Percentiles rank a stretch among this genome's conserved stretches.
phyloP scores from a whole-genome alignment of 495 filamentous ascomycete genomes.

The Mytilinidion resinicola region DNA sequence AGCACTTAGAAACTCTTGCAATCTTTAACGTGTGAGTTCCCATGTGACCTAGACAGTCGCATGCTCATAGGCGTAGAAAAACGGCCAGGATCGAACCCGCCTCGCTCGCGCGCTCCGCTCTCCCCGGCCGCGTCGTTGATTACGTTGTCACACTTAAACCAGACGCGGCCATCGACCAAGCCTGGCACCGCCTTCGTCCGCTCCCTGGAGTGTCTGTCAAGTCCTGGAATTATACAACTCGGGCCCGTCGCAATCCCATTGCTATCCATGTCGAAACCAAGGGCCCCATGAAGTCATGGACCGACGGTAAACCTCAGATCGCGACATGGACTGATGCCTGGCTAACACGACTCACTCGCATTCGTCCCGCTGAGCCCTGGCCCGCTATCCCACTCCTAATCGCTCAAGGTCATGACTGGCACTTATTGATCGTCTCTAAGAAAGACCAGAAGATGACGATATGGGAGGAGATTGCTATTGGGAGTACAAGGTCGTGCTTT shows the following conservation, averaged over 20 bases:
- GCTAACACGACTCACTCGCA: slow-evolving; percentile 17
- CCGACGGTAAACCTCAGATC: slow-evolving; percentile 22
- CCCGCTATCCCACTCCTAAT: slow-evolving; percentile 21
- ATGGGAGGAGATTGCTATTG: slow-evolving; percentile 18
- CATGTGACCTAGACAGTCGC: slow-evolving; percentile 1
- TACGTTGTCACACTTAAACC: slow-evolving; percentile 17
- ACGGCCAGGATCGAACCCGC: slow-evolving; percentile 15
- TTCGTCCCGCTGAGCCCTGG: slow-evolving; percentile 1
- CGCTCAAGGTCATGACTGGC: slow-evolving; percentile 24
- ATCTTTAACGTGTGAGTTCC: background rate
- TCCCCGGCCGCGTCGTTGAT: slow-evolving; percentile 19
- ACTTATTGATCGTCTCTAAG: slow-evolving; percentile 18
- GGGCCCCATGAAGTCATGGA: slow-evolving; percentile 22
- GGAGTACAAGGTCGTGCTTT: slow-evolving; percentile 21
- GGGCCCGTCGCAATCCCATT: slow-evolving; percentile 13
- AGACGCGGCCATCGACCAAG: slow-evolving; percentile 9
- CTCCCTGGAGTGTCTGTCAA: slow-evolving; percentile 10
- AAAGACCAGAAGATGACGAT: slow-evolving; percentile 12
- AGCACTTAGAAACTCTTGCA: background rate
- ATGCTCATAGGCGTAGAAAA: slow-evolving; percentile 12
- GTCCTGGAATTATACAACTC: slow-evolving; percentile 20
- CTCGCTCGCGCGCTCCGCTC: slow-evolving; percentile 12
- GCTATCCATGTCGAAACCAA: slow-evolving; percentile 22
- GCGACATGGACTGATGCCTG: slow-evolving; percentile 18
- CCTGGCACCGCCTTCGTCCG: slow-evolving; percentile 12